A percentile compares a stretch with the other conserved stretches of the same genome.
Evolutionary conservation across 2,329 filamentous ascomycete species (phyloP).

Genomic region (Beauveria brongniartii): DNA sequence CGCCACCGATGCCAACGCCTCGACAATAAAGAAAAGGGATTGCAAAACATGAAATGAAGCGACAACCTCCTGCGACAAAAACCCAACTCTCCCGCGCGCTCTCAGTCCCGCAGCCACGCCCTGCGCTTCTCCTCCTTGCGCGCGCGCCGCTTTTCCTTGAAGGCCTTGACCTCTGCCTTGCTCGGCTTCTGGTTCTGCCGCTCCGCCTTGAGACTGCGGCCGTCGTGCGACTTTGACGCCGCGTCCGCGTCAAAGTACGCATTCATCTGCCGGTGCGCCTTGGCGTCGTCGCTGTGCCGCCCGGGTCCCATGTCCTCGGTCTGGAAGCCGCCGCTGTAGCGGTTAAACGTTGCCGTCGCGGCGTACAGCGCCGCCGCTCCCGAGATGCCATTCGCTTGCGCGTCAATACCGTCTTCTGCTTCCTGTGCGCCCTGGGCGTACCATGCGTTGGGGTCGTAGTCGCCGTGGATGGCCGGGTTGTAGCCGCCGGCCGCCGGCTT

Average conservation of each 20-base stretch:
- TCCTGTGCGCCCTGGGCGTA: slow-evolving; percentile 59
- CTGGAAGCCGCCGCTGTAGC: slow-evolving; percentile 82
- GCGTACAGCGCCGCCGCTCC: slow-evolving; percentile 42
- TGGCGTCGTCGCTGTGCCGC: slow-evolving; percentile 77
- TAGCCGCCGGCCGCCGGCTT: slow-evolving; percentile 62
- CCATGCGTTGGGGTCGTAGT: slow-evolving; percentile 93
- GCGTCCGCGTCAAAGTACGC: slow-evolving; percentile 95
- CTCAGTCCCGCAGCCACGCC: slow-evolving; percentile 81
- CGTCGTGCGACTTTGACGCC: slow-evolving; percentile 83
- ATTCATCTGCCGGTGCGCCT: slow-evolving; percentile 80
- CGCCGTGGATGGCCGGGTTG: slow-evolving; percentile 91
- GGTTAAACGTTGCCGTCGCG: slow-evolving; percentile 74
- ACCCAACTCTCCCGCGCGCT: not conserved
- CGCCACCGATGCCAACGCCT: not conserved
- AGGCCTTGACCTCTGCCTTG: slow-evolving; percentile 81
- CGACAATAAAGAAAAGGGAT: not conserved
- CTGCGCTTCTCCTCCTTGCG: slow-evolving; percentile 92
- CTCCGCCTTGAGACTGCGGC: slow-evolving; percentile 85
- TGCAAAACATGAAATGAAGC: not conserved
- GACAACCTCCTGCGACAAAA: not conserved
- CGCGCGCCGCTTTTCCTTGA: slow-evolving; percentile 80
- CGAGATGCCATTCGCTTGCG: slow-evolving; percentile 15
- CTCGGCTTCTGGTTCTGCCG: slow-evolving; percentile 73
- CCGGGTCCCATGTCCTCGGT: slow-evolving; percentile 58
- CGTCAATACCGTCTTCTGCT: slow-evolving; percentile 17